Evolutionary conservation across 163 green algal genomes (phyloP), one percentile per base, ranked within the genome.

Genomic region (Chlamydomonas reinhardtii): DNA sequence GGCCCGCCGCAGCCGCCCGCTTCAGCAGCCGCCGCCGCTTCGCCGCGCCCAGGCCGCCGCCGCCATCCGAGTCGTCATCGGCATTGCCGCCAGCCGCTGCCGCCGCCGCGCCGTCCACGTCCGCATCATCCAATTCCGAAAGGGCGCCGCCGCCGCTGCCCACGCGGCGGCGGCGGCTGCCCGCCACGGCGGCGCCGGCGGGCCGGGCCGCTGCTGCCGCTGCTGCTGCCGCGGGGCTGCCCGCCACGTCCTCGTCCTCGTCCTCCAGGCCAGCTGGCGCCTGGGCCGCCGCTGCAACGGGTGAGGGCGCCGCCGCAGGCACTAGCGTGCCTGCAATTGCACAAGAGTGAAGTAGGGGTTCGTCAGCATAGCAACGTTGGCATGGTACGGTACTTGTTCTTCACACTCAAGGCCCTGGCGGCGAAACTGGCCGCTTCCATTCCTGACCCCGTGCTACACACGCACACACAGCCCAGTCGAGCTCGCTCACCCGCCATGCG

Each of bases 11-110:
- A 15, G 78, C 78, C 9, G 32, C 66, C 15, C 25, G 27, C 25
- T 61, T 37, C 29, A 86, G 59, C 80, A 86, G 29, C 35, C 80
- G 80, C 80, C 80, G 80, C 54, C 80, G 70, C 80, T 86, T 86
- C 56, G 27, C 70, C 29, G 69, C 80, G 27, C 59, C 59, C 9
- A n/a, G 20, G 16, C 27, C 34, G 72, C 48, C 48, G 27, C 64
- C 76, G 62, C 43, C 76, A 8, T 64, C 39, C 43, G 9, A 65
- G 37, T 64, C 19, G 14, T 34, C 74, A 3, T 32, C 74, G 31
- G 43, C 74, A n/a, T 34, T 39, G 22, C 31, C 48, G 19, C 48
- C 48, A 24, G 27, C 9, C 75, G 34, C 37, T 34, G 75, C 4
- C 27, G 31, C 29, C 48, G 74, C 74, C 34, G 32, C 19, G 17